Conservation (phyloP, 495 filamentous ascomycete species). For the Penicillium macrosclerotiorum region DNA sequence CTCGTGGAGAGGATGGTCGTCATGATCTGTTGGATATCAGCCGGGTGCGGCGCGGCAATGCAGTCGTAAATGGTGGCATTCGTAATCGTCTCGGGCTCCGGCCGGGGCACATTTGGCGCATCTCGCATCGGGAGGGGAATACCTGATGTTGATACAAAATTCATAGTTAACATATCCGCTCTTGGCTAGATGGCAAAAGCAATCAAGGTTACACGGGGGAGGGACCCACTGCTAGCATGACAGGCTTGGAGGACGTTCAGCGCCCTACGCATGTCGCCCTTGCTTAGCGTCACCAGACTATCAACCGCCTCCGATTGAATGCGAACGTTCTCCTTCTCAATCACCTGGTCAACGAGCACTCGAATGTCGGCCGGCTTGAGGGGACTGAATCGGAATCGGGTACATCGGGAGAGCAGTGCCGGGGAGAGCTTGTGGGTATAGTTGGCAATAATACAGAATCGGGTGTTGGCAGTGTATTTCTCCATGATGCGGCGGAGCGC, state of each 20-base stretch:
- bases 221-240: slow-evolving; percentile 75
- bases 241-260: slow-evolving; percentile 96
- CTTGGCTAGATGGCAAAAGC: neutral
- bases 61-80: slow-evolving; percentile 94
- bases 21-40: slow-evolving; percentile 81
- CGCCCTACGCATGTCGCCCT: slow-evolving; percentile 94
- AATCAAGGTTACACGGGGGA: neutral
- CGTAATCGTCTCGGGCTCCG: slow-evolving; percentile 75
- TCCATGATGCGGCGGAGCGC: slow-evolving; percentile 97
- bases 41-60: slow-evolving; percentile 90
- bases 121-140: slow-evolving; percentile 69
- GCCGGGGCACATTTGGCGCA: slow-evolving; percentile 53
- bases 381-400: slow-evolving; percentile 91
- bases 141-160: no score
- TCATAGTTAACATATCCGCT: slow-evolving; percentile 6
- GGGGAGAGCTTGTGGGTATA: slow-evolving; percentile 99
- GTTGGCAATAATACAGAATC: slow-evolving; percentile 98
- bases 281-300: slow-evolving; percentile 80
- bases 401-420: slow-evolving; percentile 88
- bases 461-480: slow-evolving; percentile 95
- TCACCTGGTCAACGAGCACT: slow-evolving; percentile 80
- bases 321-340: slow-evolving; percentile 80
- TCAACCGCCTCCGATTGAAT: slow-evolving; percentile 76
- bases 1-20: slow-evolving; percentile 76
- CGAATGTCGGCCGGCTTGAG: slow-evolving; percentile 85